These are phyloP conservation scores for Erigeron canadensis DNA, from an alignment of 129 eudicot species.

Conservation along the genomic window DNA sequence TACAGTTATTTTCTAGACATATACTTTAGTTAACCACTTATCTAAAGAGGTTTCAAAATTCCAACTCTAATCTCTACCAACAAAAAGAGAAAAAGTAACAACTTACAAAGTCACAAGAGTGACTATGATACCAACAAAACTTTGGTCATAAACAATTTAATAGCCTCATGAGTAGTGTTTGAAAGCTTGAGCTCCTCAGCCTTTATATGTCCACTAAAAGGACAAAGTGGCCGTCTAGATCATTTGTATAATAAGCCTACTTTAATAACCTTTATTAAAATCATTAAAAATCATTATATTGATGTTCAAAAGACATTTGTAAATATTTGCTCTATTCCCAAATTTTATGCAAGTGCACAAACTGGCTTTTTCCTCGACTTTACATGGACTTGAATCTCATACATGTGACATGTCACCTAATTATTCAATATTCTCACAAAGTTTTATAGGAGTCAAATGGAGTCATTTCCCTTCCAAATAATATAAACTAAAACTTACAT, in stretches of 20 bases:
- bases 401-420: background rate
- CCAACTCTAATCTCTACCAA: too few species aligned
- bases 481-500: too few species aligned
- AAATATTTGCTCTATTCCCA: too few species aligned
- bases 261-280: background rate
- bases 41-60: too few species aligned
- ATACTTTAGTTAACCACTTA: too few species aligned
- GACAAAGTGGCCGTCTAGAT: conserved; percentile 14
- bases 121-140: too few species aligned
- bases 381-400: background rate
- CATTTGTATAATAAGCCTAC: background rate
- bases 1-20: too few species aligned
- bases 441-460: too few species aligned
- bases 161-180: background rate
- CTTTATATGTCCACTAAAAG: background rate
- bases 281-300: background rate
- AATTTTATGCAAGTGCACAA: background rate
- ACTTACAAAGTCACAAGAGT: too few species aligned
- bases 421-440: too few species aligned
- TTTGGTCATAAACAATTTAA: background rate
- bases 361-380: background rate
- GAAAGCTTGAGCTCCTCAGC: background rate
- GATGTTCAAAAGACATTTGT: background rate
- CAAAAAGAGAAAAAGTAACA: too few species aligned
- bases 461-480: too few species aligned